phyloP scores from a whole-genome alignment of 345 rosid species.

The Stellera chamaejasme region DNA sequence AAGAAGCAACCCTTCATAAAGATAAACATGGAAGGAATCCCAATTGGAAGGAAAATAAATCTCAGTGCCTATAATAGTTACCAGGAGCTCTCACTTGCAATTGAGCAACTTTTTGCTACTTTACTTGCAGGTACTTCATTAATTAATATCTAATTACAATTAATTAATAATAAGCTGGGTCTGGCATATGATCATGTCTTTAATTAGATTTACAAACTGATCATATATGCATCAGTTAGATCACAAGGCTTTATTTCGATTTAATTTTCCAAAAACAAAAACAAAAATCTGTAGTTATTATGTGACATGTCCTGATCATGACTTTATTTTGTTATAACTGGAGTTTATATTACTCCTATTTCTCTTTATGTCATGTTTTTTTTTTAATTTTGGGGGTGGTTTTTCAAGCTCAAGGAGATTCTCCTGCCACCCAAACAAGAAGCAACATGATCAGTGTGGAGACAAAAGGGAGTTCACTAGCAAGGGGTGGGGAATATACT shows the following conservation, averaged over 20 bases:
- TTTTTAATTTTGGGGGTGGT: neutral
- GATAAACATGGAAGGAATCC: conserved; percentile 97
- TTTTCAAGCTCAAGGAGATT: conserved; percentile 64
- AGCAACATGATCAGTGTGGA: conserved; percentile 34
- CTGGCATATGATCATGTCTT: too few relatives aligned
- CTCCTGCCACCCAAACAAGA: conserved; percentile 33
- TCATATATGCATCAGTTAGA: too few relatives aligned
- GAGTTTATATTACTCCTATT: too few relatives aligned
- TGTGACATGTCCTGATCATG: too few relatives aligned
- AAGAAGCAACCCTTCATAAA: conserved; percentile 62
- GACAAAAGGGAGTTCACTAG: conserved; percentile 52
- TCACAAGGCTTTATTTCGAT: too few relatives aligned
- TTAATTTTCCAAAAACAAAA: too few relatives aligned
- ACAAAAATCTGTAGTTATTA: too few relatives aligned
- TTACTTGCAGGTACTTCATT: conserved; percentile 71
- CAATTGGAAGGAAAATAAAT: conserved; percentile 96
- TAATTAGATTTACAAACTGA: too few relatives aligned
- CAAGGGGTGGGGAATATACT: conserved; percentile 84
- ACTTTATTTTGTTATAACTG: neutral
- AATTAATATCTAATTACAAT: too few relatives aligned
- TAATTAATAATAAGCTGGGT: too few relatives aligned
- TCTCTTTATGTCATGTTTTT: neutral
- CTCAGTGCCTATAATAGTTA: conserved; percentile 74
- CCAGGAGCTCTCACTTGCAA: conserved; percentile 69
- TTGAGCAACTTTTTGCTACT: conserved; percentile 83